These are phyloP conservation scores for Elongisporangium undulatum DNA, from an alignment of 352 stramenopile species.

Conservation along the genomic window DNA sequence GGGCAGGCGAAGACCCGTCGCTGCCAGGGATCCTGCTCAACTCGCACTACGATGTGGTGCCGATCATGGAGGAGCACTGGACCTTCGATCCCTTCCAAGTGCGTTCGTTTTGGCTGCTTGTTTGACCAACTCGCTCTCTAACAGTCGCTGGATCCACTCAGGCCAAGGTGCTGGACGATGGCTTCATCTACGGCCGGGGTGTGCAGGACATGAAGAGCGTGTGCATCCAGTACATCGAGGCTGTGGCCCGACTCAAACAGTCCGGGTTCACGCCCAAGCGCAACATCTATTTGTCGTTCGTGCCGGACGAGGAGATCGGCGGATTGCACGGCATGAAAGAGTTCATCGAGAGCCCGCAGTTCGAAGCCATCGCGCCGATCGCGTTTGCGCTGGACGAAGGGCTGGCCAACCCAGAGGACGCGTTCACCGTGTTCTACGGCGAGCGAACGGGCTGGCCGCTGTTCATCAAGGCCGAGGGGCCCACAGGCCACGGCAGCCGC, in stretches of 20 bases:
- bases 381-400: conserved; percentile 95
- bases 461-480: conserved; percentile 72
- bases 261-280: conserved; percentile 76
- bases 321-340: conserved; percentile 91
- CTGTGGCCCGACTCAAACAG: conserved; percentile 67
- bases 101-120: conserved; percentile 2
- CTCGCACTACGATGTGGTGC: conserved; percentile 96
- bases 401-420: conserved; percentile 85
- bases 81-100: conserved; percentile 85
- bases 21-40: conserved; percentile 90
- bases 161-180: conserved; percentile 70
- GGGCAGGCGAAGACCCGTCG: conserved; percentile 70
- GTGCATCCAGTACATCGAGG: conserved; percentile 94
- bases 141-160: conserved; percentile 10
- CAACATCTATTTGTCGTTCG: conserved; percentile 91
- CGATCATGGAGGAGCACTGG: conserved; percentile 81
- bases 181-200: conserved; percentile 87
- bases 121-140: neutral
- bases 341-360: conserved; percentile 85
- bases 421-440: conserved; percentile 96
- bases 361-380: conserved; percentile 76
- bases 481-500: conserved; percentile 86
- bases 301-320: conserved; percentile 94
- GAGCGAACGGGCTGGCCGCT: conserved; percentile 93
- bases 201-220: conserved; percentile 97